Conservation (phyloP, 495 filamentous ascomycete genomes). For the Tuber borchii region DNA sequence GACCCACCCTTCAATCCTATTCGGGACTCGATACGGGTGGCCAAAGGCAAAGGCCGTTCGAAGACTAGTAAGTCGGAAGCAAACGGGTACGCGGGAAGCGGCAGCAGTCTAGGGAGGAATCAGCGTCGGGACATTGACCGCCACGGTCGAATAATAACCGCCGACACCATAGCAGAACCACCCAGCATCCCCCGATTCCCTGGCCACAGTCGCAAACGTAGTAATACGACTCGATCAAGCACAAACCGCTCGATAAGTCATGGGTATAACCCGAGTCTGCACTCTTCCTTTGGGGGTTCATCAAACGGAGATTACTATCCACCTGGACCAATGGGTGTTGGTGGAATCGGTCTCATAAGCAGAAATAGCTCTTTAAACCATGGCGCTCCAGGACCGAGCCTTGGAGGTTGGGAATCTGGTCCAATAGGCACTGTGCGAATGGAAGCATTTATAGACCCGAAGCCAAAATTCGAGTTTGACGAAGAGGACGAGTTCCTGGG, state of each 20-base stretch:
- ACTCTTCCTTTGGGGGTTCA: slow-evolving; percentile 41
- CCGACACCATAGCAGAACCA: slow-evolving; percentile 59
- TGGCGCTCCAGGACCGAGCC: slow-evolving; percentile 18
- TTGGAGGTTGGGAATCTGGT: slow-evolving; percentile 45
- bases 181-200: slow-evolving; percentile 74
- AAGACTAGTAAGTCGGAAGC: slow-evolving; percentile 12
- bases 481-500: slow-evolving; percentile 48
- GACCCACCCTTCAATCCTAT: slow-evolving; percentile 55
- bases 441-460: slow-evolving; percentile 82
- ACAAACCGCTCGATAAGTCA: slow-evolving; percentile 34
- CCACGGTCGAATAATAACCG: slow-evolving; percentile 34
- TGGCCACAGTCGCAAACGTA: slow-evolving; percentile 36
- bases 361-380: slow-evolving; percentile 30
- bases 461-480: slow-evolving; percentile 48
- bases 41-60: slow-evolving; percentile 64
- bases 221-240: slow-evolving; percentile 27
- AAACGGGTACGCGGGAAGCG: slow-evolving; percentile 16
- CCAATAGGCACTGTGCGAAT: slow-evolving; percentile 83
- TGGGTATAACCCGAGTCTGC: slow-evolving; percentile 43
- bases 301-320: slow-evolving; percentile 37
- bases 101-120: background rate
- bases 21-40: slow-evolving; percentile 83
- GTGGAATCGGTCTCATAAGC: slow-evolving; percentile 39
- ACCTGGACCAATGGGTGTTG: slow-evolving; percentile 31
- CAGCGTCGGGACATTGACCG: slow-evolving; percentile 41